A percentile compares a stretch with the other conserved stretches of the same genome.
Conservation (phyloP, 805 yeast genomes). For the Citeromyces matritensis region DNA sequence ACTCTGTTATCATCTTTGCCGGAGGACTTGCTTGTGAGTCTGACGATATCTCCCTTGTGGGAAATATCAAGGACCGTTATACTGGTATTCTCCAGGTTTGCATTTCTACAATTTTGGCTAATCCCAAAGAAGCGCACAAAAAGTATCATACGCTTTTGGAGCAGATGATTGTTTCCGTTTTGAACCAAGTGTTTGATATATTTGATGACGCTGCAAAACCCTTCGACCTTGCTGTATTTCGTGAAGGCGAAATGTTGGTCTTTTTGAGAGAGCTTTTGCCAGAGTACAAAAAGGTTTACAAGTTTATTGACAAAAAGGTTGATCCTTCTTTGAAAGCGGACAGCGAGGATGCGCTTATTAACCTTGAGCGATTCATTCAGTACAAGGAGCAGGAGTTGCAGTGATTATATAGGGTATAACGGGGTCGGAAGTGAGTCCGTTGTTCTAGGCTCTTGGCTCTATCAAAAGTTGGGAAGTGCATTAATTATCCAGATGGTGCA, state of each 20-base stretch:
- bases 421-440: no score
- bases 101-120: background rate
- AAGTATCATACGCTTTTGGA: conserved; percentile 10
- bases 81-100: no score
- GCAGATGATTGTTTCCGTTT: conserved; percentile 29
- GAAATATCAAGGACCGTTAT: no score
- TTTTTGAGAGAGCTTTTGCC: conserved; percentile 26
- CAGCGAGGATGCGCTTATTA: conserved; percentile 53
- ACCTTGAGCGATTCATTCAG: conserved; percentile 60
- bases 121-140: conserved; percentile 9
- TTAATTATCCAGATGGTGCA: no score
- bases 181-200: conserved; percentile 60
- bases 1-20: conserved; percentile 11
- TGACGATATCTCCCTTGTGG: background rate
- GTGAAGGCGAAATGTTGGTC: conserved; percentile 27
- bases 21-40: conserved; percentile 4
- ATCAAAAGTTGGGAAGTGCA: no score
- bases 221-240: conserved; percentile 60
- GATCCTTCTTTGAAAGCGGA: conserved; percentile 37
- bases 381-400: conserved; percentile 46
- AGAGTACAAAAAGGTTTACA: conserved; percentile 35
- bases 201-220: conserved; percentile 58
- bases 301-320: conserved; percentile 52
- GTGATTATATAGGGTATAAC: no score
- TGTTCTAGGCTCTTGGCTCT: no score